These are phyloP conservation scores for Biscogniauxia mediterranea DNA, from an alignment of 2,329 filamentous ascomycete species.

Conservation along the genomic window DNA sequence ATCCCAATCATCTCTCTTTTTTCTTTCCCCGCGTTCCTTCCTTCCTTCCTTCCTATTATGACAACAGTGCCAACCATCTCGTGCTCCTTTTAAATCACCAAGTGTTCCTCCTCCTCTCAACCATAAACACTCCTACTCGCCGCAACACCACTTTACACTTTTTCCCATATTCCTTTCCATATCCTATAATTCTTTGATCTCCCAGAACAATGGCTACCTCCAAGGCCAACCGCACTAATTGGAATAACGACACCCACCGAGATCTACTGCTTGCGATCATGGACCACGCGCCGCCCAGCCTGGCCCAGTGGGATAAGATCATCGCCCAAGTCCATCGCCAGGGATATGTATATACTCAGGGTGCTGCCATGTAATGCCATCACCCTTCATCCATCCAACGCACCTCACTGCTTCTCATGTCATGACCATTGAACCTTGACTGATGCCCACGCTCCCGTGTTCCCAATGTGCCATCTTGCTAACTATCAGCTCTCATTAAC, in stretches of 20 bases:
- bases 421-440: too few species aligned
- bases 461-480: conserved; percentile 3
- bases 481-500: not conserved
- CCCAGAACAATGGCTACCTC: conserved; percentile 5
- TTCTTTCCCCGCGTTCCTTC: not conserved
- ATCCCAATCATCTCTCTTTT: not conserved
- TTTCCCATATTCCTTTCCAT: not conserved
- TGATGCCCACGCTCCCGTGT: not conserved
- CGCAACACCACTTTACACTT: not conserved
- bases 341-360: conserved; percentile 39
- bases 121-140: not conserved
- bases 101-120: not conserved
- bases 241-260: conserved; percentile 35
- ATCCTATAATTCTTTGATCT: not conserved
- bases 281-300: conserved; percentile 35
- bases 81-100: not conserved
- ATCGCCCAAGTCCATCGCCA: conserved; percentile 31
- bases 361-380: conserved; percentile 40
- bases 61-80: not conserved
- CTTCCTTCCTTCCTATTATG: not conserved
- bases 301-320: conserved; percentile 33
- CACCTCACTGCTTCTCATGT: not conserved
- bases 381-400: not conserved
- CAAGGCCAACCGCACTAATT: conserved; percentile 18
- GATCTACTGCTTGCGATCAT: conserved; percentile 39